Evolutionary conservation across 1,284 basidiomycete species (phyloP), one percentile per base, ranked within the genome.

Genomic region (Microbotryum scabiosae): DNA sequence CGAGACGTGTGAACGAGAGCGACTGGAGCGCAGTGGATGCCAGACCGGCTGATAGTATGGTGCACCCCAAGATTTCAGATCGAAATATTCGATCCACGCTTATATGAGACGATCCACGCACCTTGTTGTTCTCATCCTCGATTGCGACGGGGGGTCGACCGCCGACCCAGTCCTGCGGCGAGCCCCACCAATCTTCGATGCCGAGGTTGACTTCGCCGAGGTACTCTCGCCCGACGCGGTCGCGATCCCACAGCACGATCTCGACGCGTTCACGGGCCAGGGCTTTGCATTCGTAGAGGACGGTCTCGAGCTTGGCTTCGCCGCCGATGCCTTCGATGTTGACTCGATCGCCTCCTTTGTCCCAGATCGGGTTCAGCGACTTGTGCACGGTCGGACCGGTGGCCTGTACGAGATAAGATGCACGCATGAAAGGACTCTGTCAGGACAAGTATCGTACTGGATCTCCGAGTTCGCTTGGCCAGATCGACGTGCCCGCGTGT

Each of bases 181-280:
- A n/a, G 5, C 61, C 61, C 60, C 63, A 65, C 90, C 91, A 97
- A 51, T 88, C 83, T 32, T 86, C 83, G 28, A 94, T 73, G 0
- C 82, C 81, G 8, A 97, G 73, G 1, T 84, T 82, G 12, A 84
- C 82, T 75, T 97, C 94, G 32, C 94, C 94, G 53, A 97, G 82
- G 75, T 97, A 97, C 72, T 81, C 83, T 67, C 67, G 69, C 5
- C 61, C 55, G 46, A 69, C 65, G 53, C 75, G 69, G 72, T 94
- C 93, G 78, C 88, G 91, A 76, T 94, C 91, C 93, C 93, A 97
- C 0, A 91, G 80, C 36, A 97, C 85, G 51, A 91, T 79, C 73
- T 97, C 91, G 54, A 97, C 71, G 7, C 66, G 52, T 26, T 63
- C 60, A 5, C 51, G 26, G 0, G 57, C 59, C 7, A 69, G 47